phyloP scores from a whole-genome alignment of 2,329 filamentous ascomycete species.

The Rhynchosporium graminicola region DNA sequence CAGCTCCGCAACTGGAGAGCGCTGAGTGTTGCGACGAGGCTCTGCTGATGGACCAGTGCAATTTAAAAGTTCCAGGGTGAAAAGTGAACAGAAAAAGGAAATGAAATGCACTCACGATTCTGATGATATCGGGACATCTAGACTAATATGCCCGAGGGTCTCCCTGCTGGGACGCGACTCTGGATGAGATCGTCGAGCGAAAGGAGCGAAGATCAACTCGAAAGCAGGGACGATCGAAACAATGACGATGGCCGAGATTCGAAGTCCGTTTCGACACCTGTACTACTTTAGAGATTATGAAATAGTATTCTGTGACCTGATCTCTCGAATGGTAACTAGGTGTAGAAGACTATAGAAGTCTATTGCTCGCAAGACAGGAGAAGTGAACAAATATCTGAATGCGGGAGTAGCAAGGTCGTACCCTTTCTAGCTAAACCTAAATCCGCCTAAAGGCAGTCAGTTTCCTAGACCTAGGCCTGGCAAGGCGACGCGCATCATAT shows the following conservation, averaged over 20 bases:
- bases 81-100: background rate
- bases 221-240: conserved; percentile 1
- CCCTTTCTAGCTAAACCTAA: background rate
- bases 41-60: background rate
- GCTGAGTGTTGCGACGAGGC: background rate
- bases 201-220: conserved; percentile 10
- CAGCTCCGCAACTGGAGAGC: background rate
- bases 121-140: conserved; percentile 16
- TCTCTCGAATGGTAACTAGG: too few relatives aligned
- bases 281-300: too few relatives aligned
- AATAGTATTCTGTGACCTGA: too few relatives aligned
- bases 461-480: background rate
- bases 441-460: too few relatives aligned
- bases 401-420: conserved; percentile 7
- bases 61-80: background rate
- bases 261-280: too few relatives aligned
- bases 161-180: background rate
- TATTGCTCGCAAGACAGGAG: too few relatives aligned
- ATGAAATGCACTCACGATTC: conserved; percentile 1
- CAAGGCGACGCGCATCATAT: conserved; percentile 11
- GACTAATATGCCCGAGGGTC: conserved; percentile 2
- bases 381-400: background rate
- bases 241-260: background rate
- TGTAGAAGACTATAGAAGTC: too few relatives aligned
- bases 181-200: conserved; percentile 5